phyloP scores from a whole-genome alignment of 2,329 filamentous ascomycete genomes.

The Akanthomyces lecanii region DNA sequence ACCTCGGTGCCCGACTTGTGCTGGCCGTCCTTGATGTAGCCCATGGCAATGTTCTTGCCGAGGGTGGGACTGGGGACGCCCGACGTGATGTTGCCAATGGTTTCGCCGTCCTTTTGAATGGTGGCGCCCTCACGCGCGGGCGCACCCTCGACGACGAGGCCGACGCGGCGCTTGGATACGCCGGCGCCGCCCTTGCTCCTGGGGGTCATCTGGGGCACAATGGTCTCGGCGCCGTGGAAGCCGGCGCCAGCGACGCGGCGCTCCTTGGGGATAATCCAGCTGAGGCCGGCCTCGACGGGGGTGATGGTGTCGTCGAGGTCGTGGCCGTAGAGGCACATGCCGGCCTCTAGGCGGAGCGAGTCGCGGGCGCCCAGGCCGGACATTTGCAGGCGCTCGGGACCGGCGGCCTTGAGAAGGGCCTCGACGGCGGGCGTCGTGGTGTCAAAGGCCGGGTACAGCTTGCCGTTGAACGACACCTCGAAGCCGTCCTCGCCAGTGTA shows the following conservation, averaged over 20 bases:
- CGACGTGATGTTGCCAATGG: conserved; percentile 78
- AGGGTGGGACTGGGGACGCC: conserved; percentile 85
- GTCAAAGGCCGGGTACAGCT: conserved; percentile 37
- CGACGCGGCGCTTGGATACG: conserved; percentile 69
- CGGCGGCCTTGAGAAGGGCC: conserved; percentile 62
- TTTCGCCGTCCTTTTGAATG: conserved; percentile 63
- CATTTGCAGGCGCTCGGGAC: conserved; percentile 61
- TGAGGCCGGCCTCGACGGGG: conserved; percentile 52
- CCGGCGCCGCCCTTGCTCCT: conserved; percentile 68
- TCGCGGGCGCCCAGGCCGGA: conserved; percentile 89
- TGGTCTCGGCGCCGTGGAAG: conserved; percentile 81
- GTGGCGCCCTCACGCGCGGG: conserved; percentile 86
- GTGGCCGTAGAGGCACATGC: conserved; percentile 99
- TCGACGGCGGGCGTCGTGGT: conserved; percentile 56
- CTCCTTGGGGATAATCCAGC: conserved; percentile 81
- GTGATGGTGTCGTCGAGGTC: conserved; percentile 78
- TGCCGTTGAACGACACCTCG: conserved; percentile 73
- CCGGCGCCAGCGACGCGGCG: conserved; percentile 57
- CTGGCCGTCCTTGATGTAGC: conserved; percentile 73
- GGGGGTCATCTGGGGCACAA: conserved; percentile 71
- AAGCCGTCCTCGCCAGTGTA: conserved; percentile 99
- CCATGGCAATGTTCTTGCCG: conserved; percentile 93
- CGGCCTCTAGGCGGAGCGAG: conserved; percentile 87
- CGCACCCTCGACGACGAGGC: conserved; percentile 76
- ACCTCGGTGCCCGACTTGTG: conserved; percentile 84